Conservation (phyloP, 1,284 basidiomycete genomes). For the Puccinia triticina region DNA sequence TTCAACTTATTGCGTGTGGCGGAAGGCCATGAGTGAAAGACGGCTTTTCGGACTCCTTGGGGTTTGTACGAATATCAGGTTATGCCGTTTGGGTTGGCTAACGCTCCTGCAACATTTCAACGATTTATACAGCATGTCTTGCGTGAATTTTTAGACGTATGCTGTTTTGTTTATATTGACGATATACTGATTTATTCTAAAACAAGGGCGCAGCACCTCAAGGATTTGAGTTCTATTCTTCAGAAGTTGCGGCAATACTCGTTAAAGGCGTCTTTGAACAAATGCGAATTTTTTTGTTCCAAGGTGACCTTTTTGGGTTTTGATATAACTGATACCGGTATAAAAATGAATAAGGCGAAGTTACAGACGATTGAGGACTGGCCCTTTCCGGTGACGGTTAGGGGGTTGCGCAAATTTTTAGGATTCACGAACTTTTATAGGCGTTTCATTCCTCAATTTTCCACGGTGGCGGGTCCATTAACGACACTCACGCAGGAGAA, state of each 20-base stretch:
- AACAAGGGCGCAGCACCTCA: neutral
- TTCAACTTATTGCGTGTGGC: too few species aligned
- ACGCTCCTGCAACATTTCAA: constrained; percentile 36
- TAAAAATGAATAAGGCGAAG: constrained; percentile 22
- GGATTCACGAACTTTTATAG: too few species aligned
- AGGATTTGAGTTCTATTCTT: neutral
- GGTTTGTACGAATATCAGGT: constrained; percentile 32
- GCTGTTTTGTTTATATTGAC: too few species aligned
- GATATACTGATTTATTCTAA: constrained; percentile 40
- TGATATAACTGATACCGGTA: too few species aligned
- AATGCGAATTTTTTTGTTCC: constrained; percentile 40
- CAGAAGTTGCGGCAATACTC: too few species aligned
- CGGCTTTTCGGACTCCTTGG: constrained; percentile 28
- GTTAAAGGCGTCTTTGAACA: constrained; percentile 16
- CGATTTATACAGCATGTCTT: constrained; percentile 29
- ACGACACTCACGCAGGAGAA: neutral
- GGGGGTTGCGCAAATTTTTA: constrained; percentile 4
- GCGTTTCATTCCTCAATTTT: too few species aligned
- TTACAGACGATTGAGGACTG: constrained; percentile 26
- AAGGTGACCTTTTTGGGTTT: constrained; percentile 31
- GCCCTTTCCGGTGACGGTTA: constrained; percentile 2
- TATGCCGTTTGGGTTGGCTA: constrained; percentile 31
- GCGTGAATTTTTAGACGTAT: constrained; percentile 28
- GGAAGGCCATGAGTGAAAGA: neutral
- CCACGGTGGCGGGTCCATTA: too few species aligned